Evolutionary conservation across 1,284 basidiomycete genomes (phyloP), one percentile per base, ranked within the genome.

Genomic region (Rhodotorula mucilaginosa): DNA sequence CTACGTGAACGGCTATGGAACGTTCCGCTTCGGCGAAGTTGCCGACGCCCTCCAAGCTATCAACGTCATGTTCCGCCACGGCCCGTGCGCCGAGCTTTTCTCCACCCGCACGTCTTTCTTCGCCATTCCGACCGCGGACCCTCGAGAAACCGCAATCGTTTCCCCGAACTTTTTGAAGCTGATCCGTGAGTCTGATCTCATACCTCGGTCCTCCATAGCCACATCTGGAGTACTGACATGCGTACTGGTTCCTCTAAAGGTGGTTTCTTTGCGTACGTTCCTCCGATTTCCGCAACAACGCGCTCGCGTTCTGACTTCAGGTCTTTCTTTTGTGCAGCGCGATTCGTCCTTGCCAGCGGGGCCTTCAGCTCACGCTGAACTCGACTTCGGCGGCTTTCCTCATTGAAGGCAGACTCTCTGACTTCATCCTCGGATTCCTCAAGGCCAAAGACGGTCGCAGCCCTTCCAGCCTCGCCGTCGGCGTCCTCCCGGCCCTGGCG

Each of bases 381-480:
- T 68, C 69, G 13, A 68, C 69, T 2, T 61, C 69, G 15, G 59
- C 58, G 10, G 72, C 69, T 3, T 74, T 66, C 67, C 31, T 68
- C 58, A 13, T 54, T 13, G 12, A 49, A 0, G 72, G 72, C 1
- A 46, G 46, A 34, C 54, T 71, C 29, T 10, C 51, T 5, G 46
- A 44, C 19, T 65, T 70, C 52, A 31, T 44, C 16, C 10, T 26
- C 29, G 62, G 52, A 12, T 64, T 29, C 44, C 39, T 58, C 34
- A 4, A 44, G 3, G n/a, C 19, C 46, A 60, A 60, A 46, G 12
- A 18, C 26, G 8, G 3, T 5, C 58, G 58, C n/a, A 44, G 59
- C 46, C n/a, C 12, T 8, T 19, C 8, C 23, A 18, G 19, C 31
- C 61, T 29, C 21, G 31, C 15, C 34, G 4, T 3, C 21, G 31